Conservation (phyloP, 345 rosid genomes). For the Litchi chinensis region DNA sequence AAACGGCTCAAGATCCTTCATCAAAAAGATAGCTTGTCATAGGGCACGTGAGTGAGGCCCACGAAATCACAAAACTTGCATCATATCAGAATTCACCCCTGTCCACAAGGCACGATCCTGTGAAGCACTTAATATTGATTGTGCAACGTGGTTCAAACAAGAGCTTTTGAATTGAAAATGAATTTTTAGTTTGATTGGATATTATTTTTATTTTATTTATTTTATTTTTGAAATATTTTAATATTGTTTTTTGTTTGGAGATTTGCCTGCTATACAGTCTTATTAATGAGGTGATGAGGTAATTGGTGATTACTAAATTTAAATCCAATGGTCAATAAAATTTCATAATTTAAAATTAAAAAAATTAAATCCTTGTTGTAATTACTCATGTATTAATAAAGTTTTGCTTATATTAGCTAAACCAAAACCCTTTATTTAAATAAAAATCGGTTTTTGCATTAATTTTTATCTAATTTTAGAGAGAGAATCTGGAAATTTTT, state of each 20-base stretch:
- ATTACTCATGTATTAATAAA: no score
- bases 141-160: conserved; percentile 22
- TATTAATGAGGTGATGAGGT: no score
- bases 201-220: neutral
- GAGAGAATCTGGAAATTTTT: no score
- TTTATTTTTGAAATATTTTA: neutral
- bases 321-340: no score
- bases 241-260: no score
- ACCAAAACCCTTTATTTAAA: neutral
- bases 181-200: neutral
- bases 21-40: neutral
- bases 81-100: conserved; percentile 3
- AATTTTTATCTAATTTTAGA: neutral
- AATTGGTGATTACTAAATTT: no score
- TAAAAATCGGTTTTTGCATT: neutral
- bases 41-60: neutral
- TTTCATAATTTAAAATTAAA: no score
- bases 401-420: no score
- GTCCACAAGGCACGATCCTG: neutral
- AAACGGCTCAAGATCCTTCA: conserved; percentile 17
- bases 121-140: neutral
- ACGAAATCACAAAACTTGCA: neutral
- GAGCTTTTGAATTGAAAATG: conserved; percentile 20
- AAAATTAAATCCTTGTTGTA: no score
- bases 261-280: no score